Evolutionary conservation across 2,329 filamentous ascomycete species (phyloP).

Genomic region (Elsinoe batatas): DNA sequence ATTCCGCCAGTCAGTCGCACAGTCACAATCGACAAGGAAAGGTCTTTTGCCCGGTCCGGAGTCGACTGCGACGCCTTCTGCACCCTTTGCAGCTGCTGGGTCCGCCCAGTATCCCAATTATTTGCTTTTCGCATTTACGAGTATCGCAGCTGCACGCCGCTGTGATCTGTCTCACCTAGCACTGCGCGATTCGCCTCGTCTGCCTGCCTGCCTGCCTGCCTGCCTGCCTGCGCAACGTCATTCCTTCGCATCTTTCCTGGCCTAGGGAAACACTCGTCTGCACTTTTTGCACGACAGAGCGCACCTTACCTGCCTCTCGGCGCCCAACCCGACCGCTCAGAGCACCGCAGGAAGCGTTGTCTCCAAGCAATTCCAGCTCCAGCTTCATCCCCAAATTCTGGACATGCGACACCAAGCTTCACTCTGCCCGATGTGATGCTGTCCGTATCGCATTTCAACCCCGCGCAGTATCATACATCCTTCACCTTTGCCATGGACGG

Average conservation of each 20-base stretch:
- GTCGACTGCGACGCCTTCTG: conserved; percentile 9
- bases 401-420: not conserved
- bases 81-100: conserved; percentile 6
- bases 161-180: not conserved
- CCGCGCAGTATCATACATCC: conserved; percentile 22
- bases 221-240: conserved; percentile 6
- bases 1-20: not conserved
- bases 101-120: not conserved
- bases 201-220: not conserved
- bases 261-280: not conserved
- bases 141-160: not conserved
- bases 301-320: conserved; percentile 3
- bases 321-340: not conserved
- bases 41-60: not conserved
- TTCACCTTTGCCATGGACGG: conserved; percentile 47
- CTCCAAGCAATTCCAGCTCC: no score
- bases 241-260: conserved; percentile 3
- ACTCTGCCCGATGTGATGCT: conserved; percentile 27
- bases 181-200: not conserved
- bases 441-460: conserved; percentile 26
- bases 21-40: not conserved
- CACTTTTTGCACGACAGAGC: not conserved
- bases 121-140: not conserved
- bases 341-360: not conserved
- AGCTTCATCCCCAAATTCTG: not conserved